phyloP scores from a whole-genome alignment of 495 filamentous ascomycete genomes.

The Aspergillus coremiiformis region DNA sequence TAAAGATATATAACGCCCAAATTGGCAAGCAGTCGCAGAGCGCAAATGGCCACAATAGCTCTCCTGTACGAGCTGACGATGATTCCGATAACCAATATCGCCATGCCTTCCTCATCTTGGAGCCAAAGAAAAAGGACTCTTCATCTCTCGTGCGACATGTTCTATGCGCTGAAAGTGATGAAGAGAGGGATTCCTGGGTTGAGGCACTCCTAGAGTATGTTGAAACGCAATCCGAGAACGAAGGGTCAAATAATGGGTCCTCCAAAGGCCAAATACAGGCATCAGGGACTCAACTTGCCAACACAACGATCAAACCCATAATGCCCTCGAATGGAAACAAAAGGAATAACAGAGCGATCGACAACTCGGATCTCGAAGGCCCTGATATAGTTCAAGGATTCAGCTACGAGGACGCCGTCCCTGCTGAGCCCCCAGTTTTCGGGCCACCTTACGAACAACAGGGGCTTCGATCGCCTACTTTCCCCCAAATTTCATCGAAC shows the following conservation, averaged over 20 bases:
- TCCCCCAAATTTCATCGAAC: constrained; percentile 19
- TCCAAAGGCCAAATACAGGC: constrained; percentile 19
- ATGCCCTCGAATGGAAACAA: constrained; percentile 26
- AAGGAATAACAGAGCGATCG: constrained; percentile 33
- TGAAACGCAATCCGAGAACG: constrained; percentile 56
- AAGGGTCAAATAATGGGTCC: constrained; percentile 19
- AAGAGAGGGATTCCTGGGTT: constrained; percentile 90
- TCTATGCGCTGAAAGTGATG: constrained; percentile 88
- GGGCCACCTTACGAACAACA: constrained; percentile 45
- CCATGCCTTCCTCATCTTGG: constrained; percentile 89
- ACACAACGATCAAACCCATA: constrained; percentile 22
- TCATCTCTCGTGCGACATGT: constrained; percentile 87
- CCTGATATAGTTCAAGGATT: constrained; percentile 62
- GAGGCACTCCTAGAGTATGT: constrained; percentile 83
- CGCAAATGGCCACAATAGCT: constrained; percentile 43
- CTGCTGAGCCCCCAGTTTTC: constrained; percentile 60
- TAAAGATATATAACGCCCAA: constrained; percentile 83
- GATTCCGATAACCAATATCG: constrained; percentile 91
- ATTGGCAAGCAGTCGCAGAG: constrained; percentile 81
- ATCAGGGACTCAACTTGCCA: constrained; percentile 11
- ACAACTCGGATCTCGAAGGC: constrained; percentile 32
- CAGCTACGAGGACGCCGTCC: constrained; percentile 75
- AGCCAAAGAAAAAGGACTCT: constrained; percentile 95
- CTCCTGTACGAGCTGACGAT: constrained; percentile 54
- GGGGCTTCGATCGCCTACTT: constrained; percentile 27